Evolutionary conservation across 345 rosid genomes (phyloP).

Genomic region (Theobroma cacao): DNA sequence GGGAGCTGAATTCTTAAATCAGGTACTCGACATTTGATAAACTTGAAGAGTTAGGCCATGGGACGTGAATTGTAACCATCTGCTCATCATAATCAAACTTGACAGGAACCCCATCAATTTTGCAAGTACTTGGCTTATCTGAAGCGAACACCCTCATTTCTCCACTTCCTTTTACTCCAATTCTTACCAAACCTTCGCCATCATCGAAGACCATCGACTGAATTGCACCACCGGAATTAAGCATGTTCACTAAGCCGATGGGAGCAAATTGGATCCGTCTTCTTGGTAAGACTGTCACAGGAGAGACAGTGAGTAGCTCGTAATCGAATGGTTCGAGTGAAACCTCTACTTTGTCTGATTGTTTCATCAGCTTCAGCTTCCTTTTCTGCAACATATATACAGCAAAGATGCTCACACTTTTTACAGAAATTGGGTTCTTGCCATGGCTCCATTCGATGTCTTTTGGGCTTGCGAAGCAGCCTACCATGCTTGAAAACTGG

Average conservation of each 20-base stretch:
- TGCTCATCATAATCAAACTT: slow-evolving; percentile 46
- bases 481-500: slow-evolving; percentile 42
- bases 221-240: slow-evolving; percentile 79
- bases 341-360: slow-evolving; percentile 16
- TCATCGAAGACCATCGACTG: slow-evolving; percentile 39
- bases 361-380: slow-evolving; percentile 18
- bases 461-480: slow-evolving; percentile 45
- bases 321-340: slow-evolving; percentile 21
- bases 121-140: slow-evolving; percentile 54
- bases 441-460: slow-evolving; percentile 90
- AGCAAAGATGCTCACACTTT: slow-evolving; percentile 48
- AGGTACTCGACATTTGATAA: slow-evolving; percentile 18
- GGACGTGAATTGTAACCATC: slow-evolving; percentile 27
- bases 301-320: slow-evolving; percentile 32
- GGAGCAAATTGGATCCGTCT: slow-evolving; percentile 59
- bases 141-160: slow-evolving; percentile 68
- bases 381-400: slow-evolving; percentile 49
- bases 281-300: slow-evolving; percentile 10
- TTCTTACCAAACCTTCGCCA: slow-evolving; percentile 21
- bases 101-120: slow-evolving; percentile 47
- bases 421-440: slow-evolving; percentile 49
- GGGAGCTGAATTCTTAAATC: neutral
- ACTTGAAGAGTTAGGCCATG: slow-evolving; percentile 30
- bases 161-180: slow-evolving; percentile 64
- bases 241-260: slow-evolving; percentile 81